These are phyloP conservation scores for Suhomyces kilbournensis DNA, from an alignment of 805 yeast species.

Conservation along the genomic window DNA sequence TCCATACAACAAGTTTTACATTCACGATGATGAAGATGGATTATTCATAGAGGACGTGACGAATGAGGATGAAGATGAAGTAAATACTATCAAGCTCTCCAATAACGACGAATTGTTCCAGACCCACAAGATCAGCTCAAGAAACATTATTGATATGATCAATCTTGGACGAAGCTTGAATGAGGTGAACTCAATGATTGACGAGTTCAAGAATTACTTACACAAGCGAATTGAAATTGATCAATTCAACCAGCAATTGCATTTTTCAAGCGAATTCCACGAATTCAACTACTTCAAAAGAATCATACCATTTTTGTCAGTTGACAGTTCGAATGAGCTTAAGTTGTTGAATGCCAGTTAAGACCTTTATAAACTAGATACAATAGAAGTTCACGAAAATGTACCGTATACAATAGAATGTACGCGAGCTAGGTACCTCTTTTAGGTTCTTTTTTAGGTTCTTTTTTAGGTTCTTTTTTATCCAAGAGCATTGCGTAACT, in stretches of 20 bases:
- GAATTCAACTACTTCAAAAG: conserved; percentile 35
- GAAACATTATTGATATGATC: conserved; percentile 17
- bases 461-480: not conserved
- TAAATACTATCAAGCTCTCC: not conserved
- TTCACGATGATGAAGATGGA: conserved; percentile 28
- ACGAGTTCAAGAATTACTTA: conserved; percentile 45
- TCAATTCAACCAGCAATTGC: conserved; percentile 16
- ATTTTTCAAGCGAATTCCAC: conserved; percentile 11
- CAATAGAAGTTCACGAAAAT: not conserved
- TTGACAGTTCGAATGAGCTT: conserved; percentile 30
- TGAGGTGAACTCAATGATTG: conserved; percentile 49
- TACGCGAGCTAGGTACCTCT: not conserved
- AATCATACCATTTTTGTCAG: conserved; percentile 39
- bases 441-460: not conserved
- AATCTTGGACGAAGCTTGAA: conserved; percentile 48
- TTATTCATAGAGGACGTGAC: conserved; percentile 10
- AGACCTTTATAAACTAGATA: not conserved
- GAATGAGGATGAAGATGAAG: conserved; percentile 4
- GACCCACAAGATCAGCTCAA: not conserved
- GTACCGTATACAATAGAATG: too few relatives aligned
- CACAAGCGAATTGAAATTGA: conserved; percentile 28
- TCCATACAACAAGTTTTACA: conserved; percentile 22
- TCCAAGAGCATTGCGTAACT: conserved; percentile 15
- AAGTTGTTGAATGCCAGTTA: conserved; percentile 31
- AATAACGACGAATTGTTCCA: conserved; percentile 6